phyloP scores from a whole-genome alignment of 106 monocot species.

The Dioscorea zingiberensis region DNA sequence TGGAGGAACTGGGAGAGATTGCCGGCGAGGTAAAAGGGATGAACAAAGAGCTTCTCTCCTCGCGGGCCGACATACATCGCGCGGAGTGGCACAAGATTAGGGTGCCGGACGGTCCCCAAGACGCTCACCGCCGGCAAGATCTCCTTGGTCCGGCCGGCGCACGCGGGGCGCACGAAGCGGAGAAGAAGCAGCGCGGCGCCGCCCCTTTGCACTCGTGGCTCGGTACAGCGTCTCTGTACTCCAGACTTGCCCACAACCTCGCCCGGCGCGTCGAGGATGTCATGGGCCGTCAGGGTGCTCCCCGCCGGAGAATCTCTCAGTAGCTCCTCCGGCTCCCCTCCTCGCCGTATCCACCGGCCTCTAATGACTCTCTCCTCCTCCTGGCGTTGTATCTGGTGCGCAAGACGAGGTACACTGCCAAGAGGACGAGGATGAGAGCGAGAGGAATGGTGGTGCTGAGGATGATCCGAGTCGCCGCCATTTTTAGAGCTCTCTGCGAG shows the following conservation, averaged over 20 bases:
- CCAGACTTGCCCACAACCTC: slow-evolving; percentile 85
- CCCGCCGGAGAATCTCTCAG: slow-evolving; percentile 54
- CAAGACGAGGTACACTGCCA: slow-evolving; percentile 8
- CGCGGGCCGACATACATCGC: slow-evolving; percentile 82
- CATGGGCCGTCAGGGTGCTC: slow-evolving; percentile 51
- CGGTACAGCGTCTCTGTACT: slow-evolving; percentile 73
- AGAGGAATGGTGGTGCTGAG: not conserved
- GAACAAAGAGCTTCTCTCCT: slow-evolving; percentile 90
- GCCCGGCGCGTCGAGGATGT: slow-evolving; percentile 84
- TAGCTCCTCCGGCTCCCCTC: slow-evolving; percentile 57
- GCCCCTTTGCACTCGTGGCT: slow-evolving; percentile 31
- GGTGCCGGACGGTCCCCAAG: slow-evolving; percentile 52
- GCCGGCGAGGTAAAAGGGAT: slow-evolving; percentile 66
- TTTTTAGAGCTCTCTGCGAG: too few relatives aligned
- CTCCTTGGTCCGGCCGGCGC: slow-evolving; percentile 37
- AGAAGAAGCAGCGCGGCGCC: slow-evolving; percentile 39
- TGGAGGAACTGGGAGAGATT: slow-evolving; percentile 56
- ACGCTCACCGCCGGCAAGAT: slow-evolving; percentile 36
- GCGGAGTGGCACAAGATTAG: slow-evolving; percentile 73
- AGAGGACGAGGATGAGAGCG: slow-evolving; percentile 17
- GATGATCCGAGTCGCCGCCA: too few relatives aligned
- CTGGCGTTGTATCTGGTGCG: not conserved
- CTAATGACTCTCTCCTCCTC: not conserved
- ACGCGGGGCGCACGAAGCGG: slow-evolving; percentile 67
- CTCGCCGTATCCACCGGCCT: slow-evolving; percentile 2